These are phyloP conservation scores for Chlorella sp. DNA, from an alignment of 139 green algal genomes.

Conservation along the genomic window DNA sequence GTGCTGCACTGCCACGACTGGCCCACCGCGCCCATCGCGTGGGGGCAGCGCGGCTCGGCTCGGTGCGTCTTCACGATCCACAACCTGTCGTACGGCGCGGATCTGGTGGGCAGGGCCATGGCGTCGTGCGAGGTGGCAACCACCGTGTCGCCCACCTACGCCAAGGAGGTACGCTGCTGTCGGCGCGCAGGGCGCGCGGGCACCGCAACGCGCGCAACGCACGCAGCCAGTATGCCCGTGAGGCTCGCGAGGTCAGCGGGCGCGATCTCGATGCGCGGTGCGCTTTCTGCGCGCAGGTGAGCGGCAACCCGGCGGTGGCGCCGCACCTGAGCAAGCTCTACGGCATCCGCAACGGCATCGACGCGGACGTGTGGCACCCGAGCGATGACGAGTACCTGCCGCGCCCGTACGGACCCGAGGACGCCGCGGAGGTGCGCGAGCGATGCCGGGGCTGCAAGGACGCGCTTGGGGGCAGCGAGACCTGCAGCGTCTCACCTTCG, in stretches of 20 bases:
- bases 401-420: conserved; percentile 19
- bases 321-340: conserved; percentile 77
- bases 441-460: no score
- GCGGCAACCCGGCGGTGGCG: conserved; percentile 51
- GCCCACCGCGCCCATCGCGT: conserved; percentile 69
- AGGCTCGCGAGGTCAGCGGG: no score
- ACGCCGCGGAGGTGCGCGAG: neutral
- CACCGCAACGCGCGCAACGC: no score
- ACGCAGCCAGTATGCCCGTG: no score
- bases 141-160: conserved; percentile 94
- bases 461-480: no score
- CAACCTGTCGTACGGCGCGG: conserved; percentile 87
- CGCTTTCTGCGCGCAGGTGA: neutral
- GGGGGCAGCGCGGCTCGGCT: conserved; percentile 34
- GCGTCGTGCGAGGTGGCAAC: conserved; percentile 64
- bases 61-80: conserved; percentile 88
- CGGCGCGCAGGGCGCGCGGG: no score
- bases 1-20: conserved; percentile 97
- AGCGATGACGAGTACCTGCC: conserved; percentile 68
- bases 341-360: conserved; percentile 93
- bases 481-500: no score
- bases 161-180: conserved; percentile 77
- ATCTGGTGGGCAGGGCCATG: conserved; percentile 76
- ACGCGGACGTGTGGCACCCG: conserved; percentile 96
- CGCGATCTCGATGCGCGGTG: no score